Conservation (phyloP, 208 protist genomes). For the Acanthamoeba lugdunensis region DNA sequence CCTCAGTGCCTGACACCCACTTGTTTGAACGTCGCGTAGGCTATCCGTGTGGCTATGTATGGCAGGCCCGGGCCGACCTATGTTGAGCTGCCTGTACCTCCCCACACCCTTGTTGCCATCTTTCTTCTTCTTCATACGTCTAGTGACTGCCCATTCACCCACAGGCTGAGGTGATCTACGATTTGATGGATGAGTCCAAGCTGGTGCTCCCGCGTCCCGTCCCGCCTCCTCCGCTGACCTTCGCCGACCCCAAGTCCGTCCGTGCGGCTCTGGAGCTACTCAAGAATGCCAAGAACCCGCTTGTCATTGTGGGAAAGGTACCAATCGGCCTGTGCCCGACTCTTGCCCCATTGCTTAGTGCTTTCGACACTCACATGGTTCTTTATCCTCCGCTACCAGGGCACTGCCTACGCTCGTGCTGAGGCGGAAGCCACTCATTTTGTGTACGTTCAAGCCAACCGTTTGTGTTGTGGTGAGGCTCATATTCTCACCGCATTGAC, state of each 20-base stretch:
- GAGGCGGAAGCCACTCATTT: conserved; percentile 56
- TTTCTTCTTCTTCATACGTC: background rate
- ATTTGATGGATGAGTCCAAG: conserved; percentile 38
- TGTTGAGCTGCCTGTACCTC: conserved; percentile 69
- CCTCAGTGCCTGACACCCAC: background rate
- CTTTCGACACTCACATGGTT: background rate
- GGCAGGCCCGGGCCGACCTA: conserved; percentile 76
- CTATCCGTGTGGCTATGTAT: conserved; percentile 68
- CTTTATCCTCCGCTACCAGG: background rate
- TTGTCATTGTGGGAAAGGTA: conserved; percentile 70
- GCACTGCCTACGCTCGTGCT: conserved; percentile 71
- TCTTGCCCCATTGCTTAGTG: background rate
- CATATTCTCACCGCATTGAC: background rate
- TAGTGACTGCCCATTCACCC: background rate
- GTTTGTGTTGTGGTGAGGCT: background rate
- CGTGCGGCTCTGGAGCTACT: conserved; percentile 41
- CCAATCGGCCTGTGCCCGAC: no score
- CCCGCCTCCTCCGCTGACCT: conserved; percentile 48
- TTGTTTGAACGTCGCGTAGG: background rate
- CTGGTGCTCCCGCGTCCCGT: conserved; percentile 16
- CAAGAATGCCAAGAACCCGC: conserved; percentile 51
- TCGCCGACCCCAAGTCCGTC: conserved; percentile 46
- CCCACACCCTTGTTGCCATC: background rate
- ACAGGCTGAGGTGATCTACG: conserved; percentile 64
- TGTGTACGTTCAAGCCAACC: conserved; percentile 39